Percentiles rank a stretch among this genome's conserved stretches.
These are phyloP conservation scores for Senna tora DNA, from an alignment of 306 rosid genomes.

Conservation along the genomic window DNA sequence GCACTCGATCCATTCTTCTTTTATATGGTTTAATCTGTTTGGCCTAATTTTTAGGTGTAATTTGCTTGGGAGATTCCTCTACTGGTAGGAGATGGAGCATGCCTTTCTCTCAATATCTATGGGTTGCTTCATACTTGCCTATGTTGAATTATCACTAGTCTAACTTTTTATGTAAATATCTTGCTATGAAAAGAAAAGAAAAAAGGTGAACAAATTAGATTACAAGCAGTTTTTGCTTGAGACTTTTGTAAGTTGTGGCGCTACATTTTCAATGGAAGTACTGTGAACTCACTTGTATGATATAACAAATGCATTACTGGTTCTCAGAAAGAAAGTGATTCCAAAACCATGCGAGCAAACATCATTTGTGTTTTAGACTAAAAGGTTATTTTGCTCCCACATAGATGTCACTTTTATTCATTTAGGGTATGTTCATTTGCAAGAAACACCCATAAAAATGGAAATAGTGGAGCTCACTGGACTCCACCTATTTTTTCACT, in stretches of 20 bases:
- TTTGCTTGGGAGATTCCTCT: neutral
- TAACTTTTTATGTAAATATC: slow-evolving; percentile 14
- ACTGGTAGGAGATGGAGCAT: neutral
- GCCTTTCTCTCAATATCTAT: slow-evolving; percentile 3
- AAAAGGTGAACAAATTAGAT: neutral
- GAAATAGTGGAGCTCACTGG: too few relatives aligned
- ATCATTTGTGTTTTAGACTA: too few relatives aligned
- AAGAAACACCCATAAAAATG: too few relatives aligned
- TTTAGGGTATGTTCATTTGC: too few relatives aligned
- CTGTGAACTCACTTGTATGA: neutral
- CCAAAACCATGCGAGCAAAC: too few relatives aligned
- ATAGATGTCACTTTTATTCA: too few relatives aligned
- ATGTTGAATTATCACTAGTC: neutral
- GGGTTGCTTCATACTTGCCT: slow-evolving; percentile 12
- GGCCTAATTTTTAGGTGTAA: neutral
- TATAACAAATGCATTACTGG: neutral
- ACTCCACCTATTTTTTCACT: too few relatives aligned
- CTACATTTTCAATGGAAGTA: neutral
- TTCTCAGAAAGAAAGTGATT: slow-evolving; percentile 13
- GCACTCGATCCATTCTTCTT: too few relatives aligned
- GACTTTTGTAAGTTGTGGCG: neutral
- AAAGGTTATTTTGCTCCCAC: too few relatives aligned
- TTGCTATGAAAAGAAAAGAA: neutral
- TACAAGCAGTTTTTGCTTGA: slow-evolving; percentile 4
- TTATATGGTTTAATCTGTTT: neutral